Evolutionary conservation across 1,139 yeast genomes (phyloP).

Genomic region (Saccharomyces hybrid): DNA sequence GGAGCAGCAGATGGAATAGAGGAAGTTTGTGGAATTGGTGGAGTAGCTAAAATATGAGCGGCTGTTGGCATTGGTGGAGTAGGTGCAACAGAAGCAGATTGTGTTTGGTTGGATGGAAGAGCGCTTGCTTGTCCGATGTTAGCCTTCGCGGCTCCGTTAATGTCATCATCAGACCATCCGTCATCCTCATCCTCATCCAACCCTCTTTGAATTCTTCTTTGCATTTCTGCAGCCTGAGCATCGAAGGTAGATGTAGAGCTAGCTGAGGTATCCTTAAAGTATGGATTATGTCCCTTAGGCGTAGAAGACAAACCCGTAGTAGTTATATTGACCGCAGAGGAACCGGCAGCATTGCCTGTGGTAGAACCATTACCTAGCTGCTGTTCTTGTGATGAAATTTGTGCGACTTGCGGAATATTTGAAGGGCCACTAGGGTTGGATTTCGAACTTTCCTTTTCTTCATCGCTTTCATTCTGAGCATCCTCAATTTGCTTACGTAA

Average conservation of each 20-base stretch:
- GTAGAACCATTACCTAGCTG: background rate
- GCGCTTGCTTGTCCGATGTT: conserved; percentile 12
- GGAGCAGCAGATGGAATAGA: conserved; percentile 39
- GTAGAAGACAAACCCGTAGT: too few relatives aligned
- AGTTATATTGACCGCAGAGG: too few relatives aligned
- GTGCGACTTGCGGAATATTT: conserved; percentile 21
- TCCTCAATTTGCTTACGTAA: conserved; percentile 35
- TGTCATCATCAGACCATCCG: conserved; percentile 50
- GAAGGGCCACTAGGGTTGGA: background rate
- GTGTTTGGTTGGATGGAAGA: background rate
- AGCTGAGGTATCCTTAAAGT: conserved; percentile 21
- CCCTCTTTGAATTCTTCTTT: conserved; percentile 60
- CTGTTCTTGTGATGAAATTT: conserved; percentile 2
- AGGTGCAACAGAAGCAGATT: conserved; percentile 27
- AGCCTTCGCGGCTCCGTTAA: conserved; percentile 18
- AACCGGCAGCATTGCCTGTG: too few relatives aligned
- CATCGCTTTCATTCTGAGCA: conserved; percentile 32
- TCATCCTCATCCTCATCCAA: conserved; percentile 39
- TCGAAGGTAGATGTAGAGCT: conserved; percentile 36
- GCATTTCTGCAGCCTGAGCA: conserved; percentile 51
- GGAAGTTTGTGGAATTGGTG: too few relatives aligned
- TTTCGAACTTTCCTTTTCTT: conserved; percentile 4
- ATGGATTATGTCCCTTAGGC: conserved; percentile 5
- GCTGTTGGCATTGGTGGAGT: too few relatives aligned
- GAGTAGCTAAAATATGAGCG: too few relatives aligned